These are phyloP conservation scores for Farysia itapuensis DNA, from an alignment of 1,284 basidiomycete genomes.

Conservation along the genomic window DNA sequence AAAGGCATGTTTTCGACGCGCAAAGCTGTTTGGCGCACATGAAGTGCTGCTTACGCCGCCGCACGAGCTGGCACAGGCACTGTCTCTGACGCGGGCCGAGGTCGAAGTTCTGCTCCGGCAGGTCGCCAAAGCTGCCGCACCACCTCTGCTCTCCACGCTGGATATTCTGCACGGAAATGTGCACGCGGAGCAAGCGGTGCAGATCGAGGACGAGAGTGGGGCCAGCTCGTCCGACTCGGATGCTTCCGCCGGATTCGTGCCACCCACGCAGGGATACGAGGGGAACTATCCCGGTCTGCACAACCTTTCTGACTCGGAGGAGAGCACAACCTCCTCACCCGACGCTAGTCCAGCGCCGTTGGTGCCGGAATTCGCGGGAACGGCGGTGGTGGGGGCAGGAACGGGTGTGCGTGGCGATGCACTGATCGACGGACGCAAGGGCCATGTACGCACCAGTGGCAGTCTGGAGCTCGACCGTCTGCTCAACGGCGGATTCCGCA, in stretches of 20 bases:
- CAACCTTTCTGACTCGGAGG: not conserved
- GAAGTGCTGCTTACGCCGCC: constrained; percentile 22
- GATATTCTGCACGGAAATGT: constrained; percentile 13
- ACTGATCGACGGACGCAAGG: constrained; percentile 3
- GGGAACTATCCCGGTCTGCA: constrained; percentile 21
- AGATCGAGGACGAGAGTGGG: no score
- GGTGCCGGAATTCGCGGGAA: not conserved
- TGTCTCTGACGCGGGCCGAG: constrained; percentile 10
- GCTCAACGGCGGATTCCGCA: constrained; percentile 32
- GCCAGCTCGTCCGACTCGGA: no score
- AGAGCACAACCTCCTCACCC: not conserved
- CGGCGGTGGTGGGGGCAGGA: not conserved
- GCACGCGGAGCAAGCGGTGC: no score
- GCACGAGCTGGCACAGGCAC: constrained; percentile 13
- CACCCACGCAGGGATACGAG: constrained; percentile 28
- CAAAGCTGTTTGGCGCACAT: constrained; percentile 24
- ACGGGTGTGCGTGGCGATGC: not conserved
- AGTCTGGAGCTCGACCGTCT: constrained; percentile 24
- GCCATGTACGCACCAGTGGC: constrained; percentile 19
- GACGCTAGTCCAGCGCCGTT: not conserved
- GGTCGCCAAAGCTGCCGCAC: constrained; percentile 13
- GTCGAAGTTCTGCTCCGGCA: constrained; percentile 11
- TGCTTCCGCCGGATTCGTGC: constrained; percentile 8
- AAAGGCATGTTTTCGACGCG: constrained; percentile 34
- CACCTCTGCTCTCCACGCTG: constrained; percentile 15